Evolutionary conservation across 2,329 filamentous ascomycete species (phyloP).

Genomic region (Pseudocercospora crystallina): DNA sequence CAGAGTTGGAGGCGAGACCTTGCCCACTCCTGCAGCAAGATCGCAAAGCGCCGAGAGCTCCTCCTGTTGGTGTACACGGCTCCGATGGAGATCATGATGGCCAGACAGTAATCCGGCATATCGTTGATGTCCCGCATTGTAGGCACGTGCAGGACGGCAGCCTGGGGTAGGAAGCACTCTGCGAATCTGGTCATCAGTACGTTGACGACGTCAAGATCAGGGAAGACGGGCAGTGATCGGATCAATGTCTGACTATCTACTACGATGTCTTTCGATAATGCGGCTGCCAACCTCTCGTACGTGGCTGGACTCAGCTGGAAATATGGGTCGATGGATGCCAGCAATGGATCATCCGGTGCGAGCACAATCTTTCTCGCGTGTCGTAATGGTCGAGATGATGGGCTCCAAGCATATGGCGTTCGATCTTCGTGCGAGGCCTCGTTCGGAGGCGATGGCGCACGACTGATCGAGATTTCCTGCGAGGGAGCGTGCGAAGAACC

Average conservation of each 20-base stretch:
- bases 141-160: background rate
- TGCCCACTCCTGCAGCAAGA: background rate
- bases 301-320: background rate
- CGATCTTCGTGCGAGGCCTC: constrained; percentile 3
- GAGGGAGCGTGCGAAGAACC: background rate
- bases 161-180: background rate
- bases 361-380: background rate
- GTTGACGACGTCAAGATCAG: background rate
- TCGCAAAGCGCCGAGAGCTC: background rate
- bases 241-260: background rate
- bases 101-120: background rate
- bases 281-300: background rate
- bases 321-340: background rate
- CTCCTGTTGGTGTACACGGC: background rate
- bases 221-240: background rate
- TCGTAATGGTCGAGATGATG: background rate
- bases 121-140: constrained; percentile 1
- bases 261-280: background rate
- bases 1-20: constrained; percentile 1
- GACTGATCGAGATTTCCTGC: background rate
- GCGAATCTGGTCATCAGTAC: background rate
- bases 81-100: background rate
- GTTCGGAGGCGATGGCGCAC: background rate
- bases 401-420: constrained; percentile 2
- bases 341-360: background rate